phyloP scores from a whole-genome alignment of 2,329 filamentous ascomycete genomes.

The Alternaria sp. region DNA sequence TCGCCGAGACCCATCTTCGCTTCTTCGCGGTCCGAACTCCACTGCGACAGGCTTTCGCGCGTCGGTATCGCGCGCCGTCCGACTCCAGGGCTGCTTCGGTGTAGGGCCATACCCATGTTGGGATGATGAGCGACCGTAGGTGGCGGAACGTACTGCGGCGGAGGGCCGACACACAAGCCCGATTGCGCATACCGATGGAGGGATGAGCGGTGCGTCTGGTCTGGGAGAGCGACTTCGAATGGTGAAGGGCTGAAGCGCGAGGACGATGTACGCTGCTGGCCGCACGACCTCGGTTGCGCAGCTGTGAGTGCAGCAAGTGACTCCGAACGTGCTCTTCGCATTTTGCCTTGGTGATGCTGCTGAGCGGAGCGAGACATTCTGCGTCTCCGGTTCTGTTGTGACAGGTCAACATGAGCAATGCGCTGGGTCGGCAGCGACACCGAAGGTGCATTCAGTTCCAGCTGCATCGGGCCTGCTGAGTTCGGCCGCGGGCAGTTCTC shows the following conservation, averaged over 20 bases:
- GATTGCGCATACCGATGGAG: background rate
- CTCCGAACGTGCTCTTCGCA: conserved; percentile 1
- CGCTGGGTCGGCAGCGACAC: background rate
- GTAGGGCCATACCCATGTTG: background rate
- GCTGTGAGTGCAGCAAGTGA: conserved; percentile 8
- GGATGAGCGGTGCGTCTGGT: background rate
- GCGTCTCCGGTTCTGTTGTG: background rate
- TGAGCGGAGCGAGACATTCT: background rate
- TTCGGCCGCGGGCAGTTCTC: background rate
- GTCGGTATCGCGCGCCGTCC: conserved; percentile 16
- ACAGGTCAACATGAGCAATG: background rate
- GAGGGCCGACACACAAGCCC: background rate
- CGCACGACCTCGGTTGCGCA: background rate
- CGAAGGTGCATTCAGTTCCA: background rate
- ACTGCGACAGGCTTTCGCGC: conserved; percentile 27
- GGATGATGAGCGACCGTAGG: accelerated
- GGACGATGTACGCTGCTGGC: background rate
- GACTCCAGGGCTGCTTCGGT: background rate
- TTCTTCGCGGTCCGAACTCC: conserved; percentile 35
- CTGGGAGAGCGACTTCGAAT: background rate
- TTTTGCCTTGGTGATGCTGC: background rate
- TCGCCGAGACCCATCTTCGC: conserved; percentile 7
- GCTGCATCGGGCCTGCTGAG: background rate
- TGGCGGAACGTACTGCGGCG: background rate
- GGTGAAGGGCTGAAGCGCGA: background rate